Evolutionary conservation across 768 basidiomycete genomes (phyloP), one percentile per base, ranked within the genome.

Genomic region (Leccinum disarticulatum): DNA sequence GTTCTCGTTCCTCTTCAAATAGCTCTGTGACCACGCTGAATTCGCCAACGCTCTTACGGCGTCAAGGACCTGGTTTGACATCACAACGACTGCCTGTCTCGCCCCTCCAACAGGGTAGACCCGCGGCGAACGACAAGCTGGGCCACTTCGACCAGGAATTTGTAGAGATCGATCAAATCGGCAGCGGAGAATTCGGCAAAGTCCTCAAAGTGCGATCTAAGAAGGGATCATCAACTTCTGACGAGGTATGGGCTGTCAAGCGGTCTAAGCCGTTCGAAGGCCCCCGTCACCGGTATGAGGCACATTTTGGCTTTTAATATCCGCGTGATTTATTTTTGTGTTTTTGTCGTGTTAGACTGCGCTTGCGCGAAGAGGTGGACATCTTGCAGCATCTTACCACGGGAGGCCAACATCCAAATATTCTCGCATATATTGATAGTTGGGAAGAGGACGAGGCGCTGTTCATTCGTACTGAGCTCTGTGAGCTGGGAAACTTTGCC

Each of bases 401-500:
- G 27, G 65, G 57, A 14, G 66, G 74, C 31, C 73, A 66, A 28
- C 90, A 93, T 74, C 84, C 90, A 0, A 94, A 97, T 73, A 87
- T 98, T 15, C 81, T 99, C 35, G 83, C 82, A 17, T 96, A 95
- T 68, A 80, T 94, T 61, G 93, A 97, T 76, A 95, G 93, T 63
- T 98, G 97, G 97, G 97, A 99, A 75, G 88, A 97, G 71, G 85
- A 88, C 55, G 87, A 91, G 54, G 82, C 84, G 52, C 77, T 98
- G 27, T 98, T 83, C 76, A 98, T 99, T 67, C 91, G 88, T 66
- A 98, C 97, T 3, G 94, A 96, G 71, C 82, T 99, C 36, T 98
- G 97, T 77, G 90, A 89, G 70, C 83, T 90, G 66, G 97, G 97
- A 62, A 97, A 93, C 76, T 85, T 99, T 65, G 87, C 87, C 4